Conservation (phyloP, 129 eudicot species). For the Tagetes erecta region DNA sequence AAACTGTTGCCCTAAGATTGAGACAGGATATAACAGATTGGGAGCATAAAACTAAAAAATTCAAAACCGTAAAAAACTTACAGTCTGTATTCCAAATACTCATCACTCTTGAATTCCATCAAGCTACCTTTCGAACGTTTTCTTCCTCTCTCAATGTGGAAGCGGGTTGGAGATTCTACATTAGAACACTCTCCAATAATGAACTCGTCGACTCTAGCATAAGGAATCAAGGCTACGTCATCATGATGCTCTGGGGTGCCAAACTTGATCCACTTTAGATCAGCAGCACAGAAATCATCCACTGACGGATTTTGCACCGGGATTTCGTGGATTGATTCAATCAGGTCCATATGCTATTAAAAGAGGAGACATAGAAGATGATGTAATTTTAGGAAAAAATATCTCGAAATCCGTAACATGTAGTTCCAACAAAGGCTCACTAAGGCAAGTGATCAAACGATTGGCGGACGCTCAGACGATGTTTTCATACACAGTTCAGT, state of each 20-base stretch:
- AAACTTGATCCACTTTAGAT: slow-evolving; percentile 76
- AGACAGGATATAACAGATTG: not conserved
- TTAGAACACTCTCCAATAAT: slow-evolving; percentile 80
- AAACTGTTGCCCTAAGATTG: not conserved
- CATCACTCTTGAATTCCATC: slow-evolving; percentile 67
- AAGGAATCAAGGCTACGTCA: slow-evolving; percentile 91
- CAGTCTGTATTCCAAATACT: slow-evolving; percentile 78
- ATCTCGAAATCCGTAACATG: no score
- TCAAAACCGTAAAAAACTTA: slow-evolving; percentile 40
- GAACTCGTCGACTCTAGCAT: slow-evolving; percentile 82
- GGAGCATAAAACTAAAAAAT: not conserved
- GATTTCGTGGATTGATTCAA: slow-evolving; percentile 59
- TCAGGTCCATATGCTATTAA: slow-evolving; percentile 60
- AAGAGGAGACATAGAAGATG: not conserved
- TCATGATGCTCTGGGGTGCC: slow-evolving; percentile 73
- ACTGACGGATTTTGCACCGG: slow-evolving; percentile 77
- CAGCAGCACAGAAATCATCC: slow-evolving; percentile 73
- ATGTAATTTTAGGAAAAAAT: not conserved
- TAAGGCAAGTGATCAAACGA: no score
- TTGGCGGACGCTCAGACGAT: no score
- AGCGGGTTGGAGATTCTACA: slow-evolving; percentile 85
- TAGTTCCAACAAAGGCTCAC: not conserved
- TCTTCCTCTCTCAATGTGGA: slow-evolving; percentile 92
- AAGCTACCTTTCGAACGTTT: slow-evolving; percentile 76
- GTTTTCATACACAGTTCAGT: no score